Evolutionary conservation across 257 asterid species (phyloP).

Genomic region (Nicotiana tomentosiformis): DNA sequence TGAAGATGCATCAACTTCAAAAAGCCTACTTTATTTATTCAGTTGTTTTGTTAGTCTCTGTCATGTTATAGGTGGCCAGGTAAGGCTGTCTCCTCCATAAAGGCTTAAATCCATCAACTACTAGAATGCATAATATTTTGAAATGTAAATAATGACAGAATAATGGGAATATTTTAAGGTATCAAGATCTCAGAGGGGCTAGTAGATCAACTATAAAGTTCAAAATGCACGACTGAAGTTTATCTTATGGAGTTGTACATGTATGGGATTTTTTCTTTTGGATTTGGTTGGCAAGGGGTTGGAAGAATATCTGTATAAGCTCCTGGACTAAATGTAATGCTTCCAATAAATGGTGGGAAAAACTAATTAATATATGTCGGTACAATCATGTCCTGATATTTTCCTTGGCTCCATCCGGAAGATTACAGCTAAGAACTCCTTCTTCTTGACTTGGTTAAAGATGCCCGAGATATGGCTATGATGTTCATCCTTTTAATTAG

Average conservation of each 20-base stretch:
- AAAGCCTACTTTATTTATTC: background rate
- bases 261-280: background rate
- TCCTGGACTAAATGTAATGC: background rate
- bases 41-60: background rate
- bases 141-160: background rate
- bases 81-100: conserved; percentile 3
- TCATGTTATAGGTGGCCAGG: background rate
- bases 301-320: background rate
- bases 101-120: background rate
- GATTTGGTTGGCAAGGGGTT: background rate
- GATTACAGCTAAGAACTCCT: background rate
- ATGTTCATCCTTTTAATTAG: background rate
- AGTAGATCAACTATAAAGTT: background rate
- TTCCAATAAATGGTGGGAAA: background rate
- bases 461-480: background rate
- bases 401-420: background rate
- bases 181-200: background rate
- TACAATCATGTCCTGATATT: background rate
- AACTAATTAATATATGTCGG: background rate
- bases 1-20: background rate
- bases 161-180: background rate
- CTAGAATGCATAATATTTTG: background rate
- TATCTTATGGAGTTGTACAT: background rate
- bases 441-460: background rate
- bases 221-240: background rate